Base-by-base conservation (phyloP, 352 stramenopile genomes). In the Pythium graminicola region DNA sequence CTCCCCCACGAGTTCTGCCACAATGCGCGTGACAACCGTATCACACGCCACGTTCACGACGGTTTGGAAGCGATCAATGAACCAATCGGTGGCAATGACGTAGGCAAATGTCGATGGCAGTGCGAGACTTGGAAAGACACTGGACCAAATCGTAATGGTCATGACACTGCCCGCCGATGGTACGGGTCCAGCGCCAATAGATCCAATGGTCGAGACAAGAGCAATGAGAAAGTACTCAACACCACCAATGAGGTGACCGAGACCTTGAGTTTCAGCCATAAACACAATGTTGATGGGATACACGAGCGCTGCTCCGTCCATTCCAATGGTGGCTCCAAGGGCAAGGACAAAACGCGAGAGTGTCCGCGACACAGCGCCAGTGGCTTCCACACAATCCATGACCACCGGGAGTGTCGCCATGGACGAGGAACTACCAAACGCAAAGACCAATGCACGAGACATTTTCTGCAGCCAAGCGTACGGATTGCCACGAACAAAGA, bases 21-120 rank as follows among this genome's bases (percentile, higher is more conserved):
- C 69, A 20, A 89, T 69, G 16, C 78, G 72, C 40, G 60, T 75
- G 23, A 85, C 67, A 24, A 84, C 44, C 19, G 74, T 72, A 46
- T 89, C 73, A 35, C 73, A 65, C 40, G 69, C 76, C 24, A 89
- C 69, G 58, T 86, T 84, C 36, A 78, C 64, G n/a, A 72, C 60
- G 0, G 76, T 85, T 31, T 73, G 57, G 32, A 84, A 69, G 14
- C 73, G 70, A 45, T 86, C 73, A 27, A 85, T 29, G 53, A 84
- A 62, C 73, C 72, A 85, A 51, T 86, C 75, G 20, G 63, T 83
- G 19, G 68, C 75, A 17, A 85, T 62, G 38, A 86, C 64, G 44
- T 77, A 80, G 3, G 60, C 60, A 41, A 83, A 86, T 4, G 72
- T 66, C 16, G 67, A 64, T 27, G 74, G 73, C 14, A 84, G 51